Conservation (phyloP, 2,329 filamentous ascomycete species). For the Botrytis squamosa region DNA sequence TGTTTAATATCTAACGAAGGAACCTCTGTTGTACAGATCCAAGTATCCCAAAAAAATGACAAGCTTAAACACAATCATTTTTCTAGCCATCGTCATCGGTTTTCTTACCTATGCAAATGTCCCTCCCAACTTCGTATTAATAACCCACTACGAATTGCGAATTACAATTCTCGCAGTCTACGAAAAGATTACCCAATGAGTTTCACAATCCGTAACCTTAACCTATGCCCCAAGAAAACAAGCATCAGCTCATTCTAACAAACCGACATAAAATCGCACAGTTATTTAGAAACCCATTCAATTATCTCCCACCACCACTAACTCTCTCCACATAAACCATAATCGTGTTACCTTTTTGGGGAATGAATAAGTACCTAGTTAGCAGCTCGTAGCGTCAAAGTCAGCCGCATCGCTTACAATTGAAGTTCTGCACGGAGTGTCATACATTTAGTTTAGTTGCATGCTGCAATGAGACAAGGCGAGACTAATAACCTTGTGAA, state of each 20-base stretch:
- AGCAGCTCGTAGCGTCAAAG: slow-evolving; percentile 1
- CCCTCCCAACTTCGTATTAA: not conserved
- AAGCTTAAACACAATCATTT: not conserved
- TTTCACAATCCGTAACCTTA: not conserved
- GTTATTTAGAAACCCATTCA: not conserved
- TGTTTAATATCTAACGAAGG: not conserved
- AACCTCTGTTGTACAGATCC: not conserved
- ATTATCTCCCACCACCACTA: not conserved
- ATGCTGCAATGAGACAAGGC: not conserved
- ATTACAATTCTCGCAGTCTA: not conserved
- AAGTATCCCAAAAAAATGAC: fast-evolving
- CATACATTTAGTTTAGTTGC: not conserved
- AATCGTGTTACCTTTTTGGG: not conserved
- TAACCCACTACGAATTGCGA: too few relatives aligned
- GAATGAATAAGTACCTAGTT: not conserved
- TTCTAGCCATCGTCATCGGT: not conserved
- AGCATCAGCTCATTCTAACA: not conserved
- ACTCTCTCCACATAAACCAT: too few relatives aligned
- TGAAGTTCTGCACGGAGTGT: not conserved
- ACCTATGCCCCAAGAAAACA: not conserved
- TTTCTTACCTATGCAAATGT: not conserved
- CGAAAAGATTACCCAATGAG: not conserved
- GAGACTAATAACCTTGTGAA: not conserved
- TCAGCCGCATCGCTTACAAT: too few relatives aligned
- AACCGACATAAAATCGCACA: not conserved